phyloP scores from a whole-genome alignment of 352 stramenopile genomes.

The Phytophthora cactorum region DNA sequence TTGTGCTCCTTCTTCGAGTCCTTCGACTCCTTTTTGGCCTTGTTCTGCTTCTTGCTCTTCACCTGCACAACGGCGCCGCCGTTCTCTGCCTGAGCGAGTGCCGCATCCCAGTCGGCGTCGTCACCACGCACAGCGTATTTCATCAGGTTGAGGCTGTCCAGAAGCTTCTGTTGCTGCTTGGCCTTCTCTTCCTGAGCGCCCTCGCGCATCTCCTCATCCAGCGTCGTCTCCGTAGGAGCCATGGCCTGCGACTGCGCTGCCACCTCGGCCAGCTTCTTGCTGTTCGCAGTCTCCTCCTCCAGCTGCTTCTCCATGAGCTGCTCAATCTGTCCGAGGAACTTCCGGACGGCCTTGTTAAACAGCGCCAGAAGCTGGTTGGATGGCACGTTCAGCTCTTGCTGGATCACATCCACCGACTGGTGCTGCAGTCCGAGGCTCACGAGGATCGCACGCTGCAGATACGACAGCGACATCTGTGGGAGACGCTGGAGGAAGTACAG shows the following conservation, averaged over 20 bases:
- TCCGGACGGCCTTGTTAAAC: constrained; percentile 97
- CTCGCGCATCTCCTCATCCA: constrained; percentile 81
- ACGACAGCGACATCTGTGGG: constrained; percentile 93
- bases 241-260: constrained; percentile 76
- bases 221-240: constrained; percentile 80
- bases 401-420: constrained; percentile 94
- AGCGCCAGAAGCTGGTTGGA: constrained; percentile 97
- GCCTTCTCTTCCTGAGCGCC: constrained; percentile 79
- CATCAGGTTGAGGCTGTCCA: constrained; percentile 93
- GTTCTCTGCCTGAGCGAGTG: constrained; percentile 51
- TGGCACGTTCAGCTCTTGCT: constrained; percentile 94
- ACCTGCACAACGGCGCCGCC: constrained; percentile 73
- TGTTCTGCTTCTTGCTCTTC: constrained; percentile 83
- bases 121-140: constrained; percentile 95
- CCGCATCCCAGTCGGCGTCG: constrained; percentile 92
- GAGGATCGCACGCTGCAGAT: constrained; percentile 96
- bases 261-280: constrained; percentile 63
- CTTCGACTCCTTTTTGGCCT: constrained; percentile 59
- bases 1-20: constrained; percentile 73
- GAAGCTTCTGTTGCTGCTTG: constrained; percentile 84
- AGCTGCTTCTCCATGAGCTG: constrained; percentile 82
- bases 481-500: constrained; percentile 97
- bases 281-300: constrained; percentile 72
- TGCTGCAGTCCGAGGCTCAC: constrained; percentile 95
- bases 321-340: constrained; percentile 88